Conservation (phyloP, 352 stramenopile genomes). For the Pythium dissotocum region DNA sequence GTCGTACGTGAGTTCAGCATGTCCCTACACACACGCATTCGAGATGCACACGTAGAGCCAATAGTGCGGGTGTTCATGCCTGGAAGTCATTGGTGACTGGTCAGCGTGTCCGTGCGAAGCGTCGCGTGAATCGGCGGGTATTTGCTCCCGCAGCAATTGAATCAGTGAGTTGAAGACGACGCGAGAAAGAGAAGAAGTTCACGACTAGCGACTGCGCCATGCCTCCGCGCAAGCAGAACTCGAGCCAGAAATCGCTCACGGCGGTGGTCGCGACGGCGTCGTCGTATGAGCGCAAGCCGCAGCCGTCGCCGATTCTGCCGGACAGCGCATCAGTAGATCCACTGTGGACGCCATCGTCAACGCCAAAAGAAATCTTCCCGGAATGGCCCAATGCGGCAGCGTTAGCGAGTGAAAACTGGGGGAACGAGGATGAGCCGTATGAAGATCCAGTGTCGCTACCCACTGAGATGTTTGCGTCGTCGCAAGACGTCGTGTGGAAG, state of each 20-base stretch:
- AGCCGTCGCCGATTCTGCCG: conserved; percentile 30
- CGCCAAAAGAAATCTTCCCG: conserved; percentile 52
- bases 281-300: conserved; percentile 28
- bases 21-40: not conserved
- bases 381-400: conserved; percentile 50
- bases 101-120: not conserved
- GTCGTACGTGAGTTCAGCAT: not conserved
- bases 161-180: not conserved
- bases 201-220: conserved; percentile 22
- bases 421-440: conserved; percentile 38
- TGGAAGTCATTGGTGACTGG: not conserved
- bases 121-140: not conserved
- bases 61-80: not conserved
- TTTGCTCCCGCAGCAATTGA: not conserved
- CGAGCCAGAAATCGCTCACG: conserved; percentile 22
- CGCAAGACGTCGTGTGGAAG: conserved; percentile 51
- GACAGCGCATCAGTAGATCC: conserved; percentile 37
- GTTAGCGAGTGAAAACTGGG: conserved; percentile 57
- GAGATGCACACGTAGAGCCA: not conserved
- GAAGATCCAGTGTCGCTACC: conserved; percentile 36
- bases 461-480: conserved; percentile 9
- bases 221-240: conserved; percentile 46
- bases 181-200: not conserved
- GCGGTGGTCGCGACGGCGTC: not conserved
- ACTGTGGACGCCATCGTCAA: conserved; percentile 38